phyloP scores from a whole-genome alignment of 2,329 filamentous ascomycete species.

The Aurifilum marmelostoma region DNA sequence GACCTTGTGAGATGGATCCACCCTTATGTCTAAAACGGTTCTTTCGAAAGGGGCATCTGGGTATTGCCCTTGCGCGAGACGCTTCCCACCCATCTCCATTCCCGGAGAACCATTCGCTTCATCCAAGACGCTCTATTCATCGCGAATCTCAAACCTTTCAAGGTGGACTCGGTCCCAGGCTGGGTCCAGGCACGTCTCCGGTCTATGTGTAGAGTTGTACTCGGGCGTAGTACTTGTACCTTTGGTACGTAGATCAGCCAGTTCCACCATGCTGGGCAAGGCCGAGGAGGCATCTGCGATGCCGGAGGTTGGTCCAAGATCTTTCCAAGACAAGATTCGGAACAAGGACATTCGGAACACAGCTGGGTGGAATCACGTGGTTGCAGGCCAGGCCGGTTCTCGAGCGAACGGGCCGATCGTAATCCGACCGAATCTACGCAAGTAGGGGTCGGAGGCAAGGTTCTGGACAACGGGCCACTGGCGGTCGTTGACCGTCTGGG shows the following conservation, averaged over 20 bases:
- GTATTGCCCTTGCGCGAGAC: too few species aligned
- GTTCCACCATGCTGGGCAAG: not conserved
- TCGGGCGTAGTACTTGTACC: too few species aligned
- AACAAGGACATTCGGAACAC: not conserved
- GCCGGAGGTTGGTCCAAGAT: not conserved
- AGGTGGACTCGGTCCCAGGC: not conserved
- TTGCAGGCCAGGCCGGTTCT: not conserved
- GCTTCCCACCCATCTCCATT: not conserved
- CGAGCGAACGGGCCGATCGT: slow-evolving; percentile 1
- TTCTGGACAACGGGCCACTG: not conserved
- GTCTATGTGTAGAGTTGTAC: not conserved
- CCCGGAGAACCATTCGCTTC: not conserved
- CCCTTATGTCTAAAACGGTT: not conserved
- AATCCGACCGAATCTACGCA: slow-evolving; percentile 7
- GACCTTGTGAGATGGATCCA: not conserved
- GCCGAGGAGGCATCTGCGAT: slow-evolving; percentile 7
- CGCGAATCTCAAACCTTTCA: not conserved
- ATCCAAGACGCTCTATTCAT: not conserved
- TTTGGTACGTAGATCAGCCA: not conserved
- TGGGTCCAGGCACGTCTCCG: not conserved
- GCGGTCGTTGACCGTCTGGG: not conserved
- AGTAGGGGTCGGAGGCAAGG: not conserved
- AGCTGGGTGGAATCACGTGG: not conserved
- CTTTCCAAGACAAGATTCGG: not conserved
- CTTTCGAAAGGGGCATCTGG: not conserved